Percentiles rank a stretch among this genome's conserved stretches.
These are phyloP conservation scores for Aspergillus sparsus DNA, from an alignment of 495 filamentous ascomycete species.

Conservation along the genomic window DNA sequence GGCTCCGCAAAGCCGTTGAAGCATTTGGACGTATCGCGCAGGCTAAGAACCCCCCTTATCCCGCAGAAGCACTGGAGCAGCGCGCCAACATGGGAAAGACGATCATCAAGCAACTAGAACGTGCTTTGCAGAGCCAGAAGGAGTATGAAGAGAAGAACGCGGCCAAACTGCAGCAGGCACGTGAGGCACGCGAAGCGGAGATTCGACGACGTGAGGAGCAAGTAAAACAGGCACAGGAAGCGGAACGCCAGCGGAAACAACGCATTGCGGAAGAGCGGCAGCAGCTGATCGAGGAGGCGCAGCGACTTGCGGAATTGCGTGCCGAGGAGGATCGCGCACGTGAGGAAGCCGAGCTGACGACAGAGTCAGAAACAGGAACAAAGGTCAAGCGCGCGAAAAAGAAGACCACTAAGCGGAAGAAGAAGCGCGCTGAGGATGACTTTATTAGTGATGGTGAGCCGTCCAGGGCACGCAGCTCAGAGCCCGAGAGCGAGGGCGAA, in stretches of 20 bases:
- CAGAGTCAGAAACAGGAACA: conserved; percentile 75
- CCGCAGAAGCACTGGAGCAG: conserved; percentile 83
- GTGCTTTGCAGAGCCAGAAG: conserved; percentile 76
- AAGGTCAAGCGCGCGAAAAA: conserved; percentile 71
- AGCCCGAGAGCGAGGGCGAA: conserved; percentile 36
- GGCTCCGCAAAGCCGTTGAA: conserved; percentile 89
- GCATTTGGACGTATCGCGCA: conserved; percentile 77
- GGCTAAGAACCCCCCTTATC: conserved; percentile 85
- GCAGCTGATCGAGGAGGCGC: conserved; percentile 72
- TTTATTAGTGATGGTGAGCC: conserved; percentile 30
- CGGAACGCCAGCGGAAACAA: conserved; percentile 66
- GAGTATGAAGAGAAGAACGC: conserved; percentile 95
- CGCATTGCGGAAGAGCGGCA: conserved; percentile 82
- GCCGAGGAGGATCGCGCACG: conserved; percentile 70
- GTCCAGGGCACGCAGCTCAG: conserved; percentile 13
- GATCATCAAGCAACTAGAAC: conserved; percentile 84
- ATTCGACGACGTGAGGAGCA: conserved; percentile 71
- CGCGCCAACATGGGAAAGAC: conserved; percentile 97
- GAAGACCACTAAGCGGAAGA: conserved; percentile 60
- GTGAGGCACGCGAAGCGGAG: conserved; percentile 75
- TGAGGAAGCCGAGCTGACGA: conserved; percentile 70
- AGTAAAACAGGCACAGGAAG: conserved; percentile 61
- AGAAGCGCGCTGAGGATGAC: conserved; percentile 53
- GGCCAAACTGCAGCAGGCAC: conserved; percentile 73
- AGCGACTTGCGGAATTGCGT: conserved; percentile 66